Evolutionary conservation across 768 basidiomycete species (phyloP), one percentile per base, ranked within the genome.

Genomic region (Termitomyces sp.): DNA sequence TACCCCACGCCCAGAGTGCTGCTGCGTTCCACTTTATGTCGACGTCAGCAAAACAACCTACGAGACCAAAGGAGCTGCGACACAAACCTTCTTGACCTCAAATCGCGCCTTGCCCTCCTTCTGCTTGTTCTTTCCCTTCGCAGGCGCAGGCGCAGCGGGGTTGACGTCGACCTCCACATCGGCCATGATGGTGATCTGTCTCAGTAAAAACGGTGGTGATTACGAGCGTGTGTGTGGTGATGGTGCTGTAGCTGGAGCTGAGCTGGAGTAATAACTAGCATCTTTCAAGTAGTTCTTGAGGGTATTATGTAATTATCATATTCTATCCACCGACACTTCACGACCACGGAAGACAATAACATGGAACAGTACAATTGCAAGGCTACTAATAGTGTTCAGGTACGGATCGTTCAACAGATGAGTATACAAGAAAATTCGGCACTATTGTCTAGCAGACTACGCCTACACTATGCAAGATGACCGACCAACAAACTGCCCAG

Each of bases 1-100:
- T 62, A 95, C 95, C 95, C 96, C 97, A 98, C 20, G 97, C 94
- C 97, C 97, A 99, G 0, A 99, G 80, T 1, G 97, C 83, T 53
- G 98, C 97, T 13, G 97, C 97, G 68, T 98, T 98, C 97, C 97
- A 99, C 97, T 99, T n/a, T 51, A 50, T 48, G 49, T n/a, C 40
- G 39, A 58, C n/a, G 57, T 60, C 48, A 56, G 52, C 33, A 30
- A 22, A 42, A 61, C 34, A 20, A 27, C n/a, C 52, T 37, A 3
- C n/a, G 43, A 32, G 30, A 30, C 7, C 3, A 7, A 22, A 10
- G 24, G 54, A 53, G 27, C 14, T 53, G 30, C 27, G 33, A 56
- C 52, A 63, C 73, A 44, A 54, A 96, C 96, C 92, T 99, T 98
- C 83, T 99, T 99, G 62, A 99, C 97, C 74, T 98, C 95, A 69